phyloP scores from a whole-genome alignment of 371 early-diverging fungal species.

The Mortierella sp. region DNA sequence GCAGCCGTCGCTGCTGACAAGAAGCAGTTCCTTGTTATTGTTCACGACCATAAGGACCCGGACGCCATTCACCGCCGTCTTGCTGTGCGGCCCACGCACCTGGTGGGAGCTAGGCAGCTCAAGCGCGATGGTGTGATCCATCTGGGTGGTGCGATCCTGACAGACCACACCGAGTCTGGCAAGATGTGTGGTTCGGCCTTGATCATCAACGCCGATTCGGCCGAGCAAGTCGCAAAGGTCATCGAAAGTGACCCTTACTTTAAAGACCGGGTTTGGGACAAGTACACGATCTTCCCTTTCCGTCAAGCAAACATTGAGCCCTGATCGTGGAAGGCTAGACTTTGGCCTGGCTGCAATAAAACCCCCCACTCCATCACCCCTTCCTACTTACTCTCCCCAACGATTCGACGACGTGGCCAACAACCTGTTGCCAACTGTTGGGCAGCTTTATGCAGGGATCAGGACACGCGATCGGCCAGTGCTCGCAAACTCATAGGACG shows the following conservation, averaged over 20 bases:
- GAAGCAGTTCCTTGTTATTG: constrained; percentile 63
- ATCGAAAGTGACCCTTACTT: constrained; percentile 64
- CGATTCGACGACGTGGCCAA: too few species aligned
- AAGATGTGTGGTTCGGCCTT: constrained; percentile 69
- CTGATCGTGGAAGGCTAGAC: too few species aligned
- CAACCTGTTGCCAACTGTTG: too few species aligned
- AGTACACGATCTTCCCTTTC: constrained; percentile 62
- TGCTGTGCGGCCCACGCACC: constrained; percentile 58
- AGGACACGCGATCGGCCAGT: too few species aligned
- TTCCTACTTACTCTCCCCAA: too few species aligned
- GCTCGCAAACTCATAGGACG: too few species aligned
- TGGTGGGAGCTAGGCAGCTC: constrained; percentile 48
- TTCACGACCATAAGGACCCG: constrained; percentile 61
- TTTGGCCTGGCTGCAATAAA: too few species aligned
- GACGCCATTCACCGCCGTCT: constrained; percentile 61
- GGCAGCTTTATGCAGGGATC: too few species aligned
- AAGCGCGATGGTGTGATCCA: constrained; percentile 51
- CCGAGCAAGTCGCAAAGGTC: constrained; percentile 55
- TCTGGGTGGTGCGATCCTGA: constrained; percentile 65
- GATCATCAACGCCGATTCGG: constrained; percentile 58
- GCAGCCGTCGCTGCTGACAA: constrained; percentile 2
- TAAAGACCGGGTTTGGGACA: constrained; percentile 70
- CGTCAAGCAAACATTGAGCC: constrained; percentile 18
- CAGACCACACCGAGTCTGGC: constrained; percentile 46
- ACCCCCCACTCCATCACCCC: too few species aligned